Evolutionary conservation across 2,329 filamentous ascomycete genomes (phyloP).

Genomic region (Cryphonectria nitschkei): DNA sequence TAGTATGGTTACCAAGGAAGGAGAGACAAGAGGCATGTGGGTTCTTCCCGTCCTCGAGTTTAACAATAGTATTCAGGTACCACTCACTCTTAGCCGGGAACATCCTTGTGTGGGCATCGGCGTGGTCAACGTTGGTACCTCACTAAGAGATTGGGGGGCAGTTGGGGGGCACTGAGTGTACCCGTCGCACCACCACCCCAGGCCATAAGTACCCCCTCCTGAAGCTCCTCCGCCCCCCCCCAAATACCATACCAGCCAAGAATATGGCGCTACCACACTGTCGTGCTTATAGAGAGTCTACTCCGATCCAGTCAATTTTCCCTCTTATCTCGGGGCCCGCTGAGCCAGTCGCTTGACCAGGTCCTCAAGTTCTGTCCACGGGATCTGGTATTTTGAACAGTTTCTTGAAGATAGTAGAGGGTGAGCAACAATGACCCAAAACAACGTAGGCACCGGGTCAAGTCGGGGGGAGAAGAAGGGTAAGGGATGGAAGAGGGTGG

Average conservation of each 20-base stretch:
- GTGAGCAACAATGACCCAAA: neutral
- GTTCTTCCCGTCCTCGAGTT: neutral
- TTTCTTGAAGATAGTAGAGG: neutral
- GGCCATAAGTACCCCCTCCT: neutral
- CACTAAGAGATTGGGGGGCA: conserved; percentile 8
- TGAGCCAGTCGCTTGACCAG: conserved; percentile 6
- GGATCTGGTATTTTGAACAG: neutral
- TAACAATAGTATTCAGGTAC: conserved; percentile 15
- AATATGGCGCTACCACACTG: neutral
- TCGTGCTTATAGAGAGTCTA: neutral
- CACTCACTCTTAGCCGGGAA: conserved; percentile 10
- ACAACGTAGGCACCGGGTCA: neutral
- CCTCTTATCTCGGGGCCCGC: conserved; percentile 12
- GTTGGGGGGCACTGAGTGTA: neutral
- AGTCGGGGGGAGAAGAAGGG: neutral
- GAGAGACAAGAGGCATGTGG: neutral
- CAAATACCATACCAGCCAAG: neutral
- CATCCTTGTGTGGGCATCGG: neutral
- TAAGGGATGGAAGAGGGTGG: neutral
- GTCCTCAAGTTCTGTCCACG: neutral
- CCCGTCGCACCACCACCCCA: neutral
- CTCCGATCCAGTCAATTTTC: neutral
- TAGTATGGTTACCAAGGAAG: too few species aligned
- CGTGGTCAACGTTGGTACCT: conserved; percentile 3
- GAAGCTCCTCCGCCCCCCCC: neutral